These are phyloP conservation scores for Parmelia sp. DNA, from an alignment of 495 filamentous ascomycete genomes.

Conservation along the genomic window DNA sequence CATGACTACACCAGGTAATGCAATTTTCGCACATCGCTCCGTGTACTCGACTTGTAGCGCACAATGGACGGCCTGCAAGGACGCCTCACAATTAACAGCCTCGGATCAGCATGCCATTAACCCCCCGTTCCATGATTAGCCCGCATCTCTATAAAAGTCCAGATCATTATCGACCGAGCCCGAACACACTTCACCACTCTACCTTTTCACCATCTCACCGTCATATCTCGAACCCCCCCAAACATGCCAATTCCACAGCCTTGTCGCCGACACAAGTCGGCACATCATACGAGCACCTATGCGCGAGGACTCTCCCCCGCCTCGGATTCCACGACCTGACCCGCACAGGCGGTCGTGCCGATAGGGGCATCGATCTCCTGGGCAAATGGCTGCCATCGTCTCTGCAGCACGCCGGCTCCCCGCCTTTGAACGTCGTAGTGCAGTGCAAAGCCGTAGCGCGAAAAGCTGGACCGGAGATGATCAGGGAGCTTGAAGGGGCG, in stretches of 20 bases:
- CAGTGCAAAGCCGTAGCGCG: slow-evolving; percentile 71
- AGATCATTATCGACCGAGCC: background rate
- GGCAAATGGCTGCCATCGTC: slow-evolving; percentile 69
- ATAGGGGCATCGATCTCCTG: slow-evolving; percentile 78
- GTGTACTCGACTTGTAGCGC: background rate
- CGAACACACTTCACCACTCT: slow-evolving; percentile 33
- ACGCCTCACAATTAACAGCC: background rate
- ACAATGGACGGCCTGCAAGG: background rate
- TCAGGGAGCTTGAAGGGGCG: slow-evolving; percentile 83
- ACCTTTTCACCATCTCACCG: slow-evolving; percentile 51
- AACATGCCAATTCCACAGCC: slow-evolving; percentile 52
- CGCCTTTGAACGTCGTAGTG: slow-evolving; percentile 56
- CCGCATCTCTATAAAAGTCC: background rate
- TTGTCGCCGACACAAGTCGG: slow-evolving; percentile 41
- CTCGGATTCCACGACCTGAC: slow-evolving; percentile 57
- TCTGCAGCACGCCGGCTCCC: slow-evolving; percentile 17
- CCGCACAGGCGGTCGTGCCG: slow-evolving; percentile 66
- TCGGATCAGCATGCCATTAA: background rate
- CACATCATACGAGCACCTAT: slow-evolving; percentile 67
- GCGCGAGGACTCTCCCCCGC: slow-evolving; percentile 51
- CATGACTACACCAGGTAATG: background rate
- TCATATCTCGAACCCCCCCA: slow-evolving; percentile 63
- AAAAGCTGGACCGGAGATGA: slow-evolving; percentile 54
- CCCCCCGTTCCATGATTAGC: background rate
- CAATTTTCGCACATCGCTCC: background rate